phyloP scores from a whole-genome alignment of 1,139 yeast genomes.

The Geotrichum klebahnii region DNA sequence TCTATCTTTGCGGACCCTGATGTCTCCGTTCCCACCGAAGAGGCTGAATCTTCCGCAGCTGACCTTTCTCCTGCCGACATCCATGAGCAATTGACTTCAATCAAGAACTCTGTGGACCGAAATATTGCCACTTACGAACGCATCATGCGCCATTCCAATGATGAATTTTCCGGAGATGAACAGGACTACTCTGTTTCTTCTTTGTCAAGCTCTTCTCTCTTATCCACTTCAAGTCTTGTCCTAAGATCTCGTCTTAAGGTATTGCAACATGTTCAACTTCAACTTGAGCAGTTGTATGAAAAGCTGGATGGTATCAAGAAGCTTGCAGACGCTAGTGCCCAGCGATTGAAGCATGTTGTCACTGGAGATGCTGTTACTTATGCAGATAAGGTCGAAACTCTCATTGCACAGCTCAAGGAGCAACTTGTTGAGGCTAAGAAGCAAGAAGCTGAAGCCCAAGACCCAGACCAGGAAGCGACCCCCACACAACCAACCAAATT shows the following conservation, averaged over 20 bases:
- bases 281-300: constrained; percentile 14
- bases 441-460: not conserved
- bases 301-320: constrained; percentile 10
- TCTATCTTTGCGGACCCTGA: not conserved
- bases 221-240: not conserved
- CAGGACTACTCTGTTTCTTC: not conserved
- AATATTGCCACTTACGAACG: constrained; percentile 1
- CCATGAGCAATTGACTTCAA: not conserved
- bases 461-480: not conserved
- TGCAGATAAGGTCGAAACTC: constrained; percentile 13
- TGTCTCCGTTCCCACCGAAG: not conserved
- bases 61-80: not conserved
- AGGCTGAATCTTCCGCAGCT: not conserved
- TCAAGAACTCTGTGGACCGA: not conserved
- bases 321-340: not conserved
- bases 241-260: constrained; percentile 11
- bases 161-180: not conserved
- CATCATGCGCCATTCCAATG: not conserved
- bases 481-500: not conserved
- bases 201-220: not conserved
- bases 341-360: constrained; percentile 14
- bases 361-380: constrained; percentile 16
- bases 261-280: constrained; percentile 10
- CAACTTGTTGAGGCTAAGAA: constrained; percentile 1
- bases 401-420: not conserved